Evolutionary conservation across 768 basidiomycete species (phyloP).

Genomic region (Boletus speciosus): DNA sequence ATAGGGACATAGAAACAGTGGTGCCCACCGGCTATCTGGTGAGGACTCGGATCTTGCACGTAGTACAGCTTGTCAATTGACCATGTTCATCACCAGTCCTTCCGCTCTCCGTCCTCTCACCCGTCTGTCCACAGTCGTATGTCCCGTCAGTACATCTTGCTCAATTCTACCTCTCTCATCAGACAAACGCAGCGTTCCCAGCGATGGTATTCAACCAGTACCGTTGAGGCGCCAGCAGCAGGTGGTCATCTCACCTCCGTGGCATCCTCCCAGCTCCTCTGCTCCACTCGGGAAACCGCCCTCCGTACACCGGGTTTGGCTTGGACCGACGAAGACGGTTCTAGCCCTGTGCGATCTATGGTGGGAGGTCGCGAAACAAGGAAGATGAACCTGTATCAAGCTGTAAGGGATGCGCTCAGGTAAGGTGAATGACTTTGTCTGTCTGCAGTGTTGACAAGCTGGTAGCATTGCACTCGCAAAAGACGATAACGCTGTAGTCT

Average conservation of each 20-base stretch:
- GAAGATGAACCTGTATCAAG: conserved; percentile 95
- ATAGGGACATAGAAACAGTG: background rate
- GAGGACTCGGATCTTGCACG: conserved; percentile 28
- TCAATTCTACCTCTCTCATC: background rate
- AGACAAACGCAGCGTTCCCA: conserved; percentile 3
- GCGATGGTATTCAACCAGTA: conserved; percentile 50
- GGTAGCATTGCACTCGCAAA: conserved; percentile 75
- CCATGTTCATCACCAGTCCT: conserved; percentile 19
- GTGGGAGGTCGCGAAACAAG: conserved; percentile 81
- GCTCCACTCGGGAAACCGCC: conserved; percentile 62
- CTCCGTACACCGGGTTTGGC: conserved; percentile 67
- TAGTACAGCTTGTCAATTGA: conserved; percentile 8
- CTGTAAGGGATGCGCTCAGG: conserved; percentile 89
- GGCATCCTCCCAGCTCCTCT: conserved; percentile 63
- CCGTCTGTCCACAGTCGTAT: conserved; percentile 18
- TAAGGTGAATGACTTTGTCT: conserved; percentile 25
- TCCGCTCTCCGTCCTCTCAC: conserved; percentile 17
- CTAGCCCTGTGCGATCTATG: conserved; percentile 40
- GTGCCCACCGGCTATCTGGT: conserved; percentile 8
- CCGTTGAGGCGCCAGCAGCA: conserved; percentile 66
- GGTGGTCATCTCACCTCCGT: conserved; percentile 74
- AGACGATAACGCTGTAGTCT: conserved; percentile 85
- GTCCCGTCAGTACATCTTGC: background rate
- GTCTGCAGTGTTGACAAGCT: conserved; percentile 6
- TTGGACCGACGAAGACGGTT: conserved; percentile 63